Base-by-base conservation (phyloP, 1,284 basidiomycete species). In the Chalciporus sp. region DNA sequence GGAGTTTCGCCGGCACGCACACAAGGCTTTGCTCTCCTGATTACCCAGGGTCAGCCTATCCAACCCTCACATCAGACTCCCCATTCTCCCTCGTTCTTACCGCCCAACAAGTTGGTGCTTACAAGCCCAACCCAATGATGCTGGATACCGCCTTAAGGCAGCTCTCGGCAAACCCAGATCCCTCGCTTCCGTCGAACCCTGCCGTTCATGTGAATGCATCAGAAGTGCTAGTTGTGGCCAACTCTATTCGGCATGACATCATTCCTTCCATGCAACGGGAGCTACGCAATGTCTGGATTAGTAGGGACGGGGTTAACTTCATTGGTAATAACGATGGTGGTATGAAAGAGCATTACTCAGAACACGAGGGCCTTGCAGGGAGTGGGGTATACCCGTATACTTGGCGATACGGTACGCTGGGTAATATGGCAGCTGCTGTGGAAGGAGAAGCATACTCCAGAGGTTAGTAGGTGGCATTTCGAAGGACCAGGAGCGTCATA, bases 21-120 rank as follows among this genome's bases (percentile, higher is more conserved):
- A 68, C 69, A n/a, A 73, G 77, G 45, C 78, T 90, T n/a, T 79
- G 75, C 59, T 78, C 73, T 39, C 61, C 67, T 1, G 58, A 58
- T 51, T 47, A 62, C 39, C 14, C 66, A 62, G 49, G 71, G 64
- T 60, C 64, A 64, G 33, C 59, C 68, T 57, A 67, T 68, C 52
- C 60, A 69, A 59, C 82, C 68, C 75, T 75, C 76, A 53, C 79
- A 70, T 19, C 72, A 71, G 55, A 67, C 59, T 86, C 85, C 29
- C 77, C 80, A 2, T 90, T 90, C 68, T 78, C 80, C 33, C 74
- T 83, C 43, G 73, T 88, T 51, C 72, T 87, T 59, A 90, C 86
- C 7, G 86, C 86, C 14, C 66, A 71, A 42, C 58, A 58, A 40
- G 77, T 82, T 2, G 80, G 81, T 14, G 81, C 79, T 37, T 90